Conservation (phyloP, 768 basidiomycete species). For the Podaxis pistillaris region DNA sequence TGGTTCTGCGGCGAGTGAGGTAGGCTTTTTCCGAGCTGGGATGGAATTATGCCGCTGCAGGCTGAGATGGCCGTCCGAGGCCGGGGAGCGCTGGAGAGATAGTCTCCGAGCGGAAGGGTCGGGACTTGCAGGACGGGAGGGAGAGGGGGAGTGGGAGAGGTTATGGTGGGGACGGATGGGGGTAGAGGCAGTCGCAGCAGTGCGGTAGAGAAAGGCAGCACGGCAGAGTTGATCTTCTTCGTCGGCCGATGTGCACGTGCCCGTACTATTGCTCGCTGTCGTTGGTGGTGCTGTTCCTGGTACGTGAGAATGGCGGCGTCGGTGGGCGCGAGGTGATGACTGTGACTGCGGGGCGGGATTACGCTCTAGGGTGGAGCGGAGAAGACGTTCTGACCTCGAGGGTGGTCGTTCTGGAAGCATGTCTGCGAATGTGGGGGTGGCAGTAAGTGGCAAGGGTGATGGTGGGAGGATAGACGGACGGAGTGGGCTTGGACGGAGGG, state of each 20-base stretch:
- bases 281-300: neutral
- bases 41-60: slow-evolving; percentile 9
- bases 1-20: neutral
- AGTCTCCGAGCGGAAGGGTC: slow-evolving; percentile 6
- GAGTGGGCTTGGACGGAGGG: neutral
- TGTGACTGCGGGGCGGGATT: slow-evolving; percentile 1
- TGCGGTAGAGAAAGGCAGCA: slow-evolving; percentile 17
- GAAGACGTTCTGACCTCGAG: slow-evolving; percentile 19
- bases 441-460: neutral
- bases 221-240: slow-evolving; percentile 13
- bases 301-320: slow-evolving; percentile 12
- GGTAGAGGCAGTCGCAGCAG: slow-evolving; percentile 5
- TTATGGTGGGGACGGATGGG: slow-evolving; percentile 5
- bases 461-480: neutral
- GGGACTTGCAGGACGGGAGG: slow-evolving; percentile 10
- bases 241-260: slow-evolving; percentile 4
- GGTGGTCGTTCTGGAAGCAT: slow-evolving; percentile 15
- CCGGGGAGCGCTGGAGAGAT: slow-evolving; percentile 12
- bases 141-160: slow-evolving; percentile 7
- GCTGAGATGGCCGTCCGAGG: slow-evolving; percentile 6
- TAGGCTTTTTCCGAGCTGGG: neutral
- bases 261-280: neutral
- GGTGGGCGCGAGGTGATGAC: slow-evolving; percentile 11
- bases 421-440: neutral
- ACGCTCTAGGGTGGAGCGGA: slow-evolving; percentile 17